Evolutionary conservation across 139 green algal genomes (phyloP).

Genomic region (Chlamydomonas eustigma): DNA sequence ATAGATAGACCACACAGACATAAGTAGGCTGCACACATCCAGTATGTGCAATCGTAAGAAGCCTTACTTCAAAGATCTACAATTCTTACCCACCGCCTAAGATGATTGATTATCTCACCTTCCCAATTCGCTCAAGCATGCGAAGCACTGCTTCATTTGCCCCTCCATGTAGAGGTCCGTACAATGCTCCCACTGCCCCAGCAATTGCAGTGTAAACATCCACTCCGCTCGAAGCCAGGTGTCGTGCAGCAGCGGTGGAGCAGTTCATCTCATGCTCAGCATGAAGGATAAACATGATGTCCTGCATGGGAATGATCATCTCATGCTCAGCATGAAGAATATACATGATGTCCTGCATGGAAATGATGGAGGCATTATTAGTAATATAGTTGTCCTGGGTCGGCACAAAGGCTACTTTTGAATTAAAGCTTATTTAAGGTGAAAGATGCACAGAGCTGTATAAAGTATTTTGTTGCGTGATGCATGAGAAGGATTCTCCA

Average conservation of each 20-base stretch:
- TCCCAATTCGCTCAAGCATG: conserved; percentile 95
- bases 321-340: conserved; percentile 97
- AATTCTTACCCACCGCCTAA: no score
- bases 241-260: conserved; percentile 43
- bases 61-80: not conserved
- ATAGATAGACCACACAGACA: no score
- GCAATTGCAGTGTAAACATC: conserved; percentile 95
- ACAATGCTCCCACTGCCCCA: conserved; percentile 92
- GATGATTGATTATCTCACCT: no score
- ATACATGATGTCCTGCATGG: conserved; percentile 88
- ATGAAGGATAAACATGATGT: conserved; percentile 97
- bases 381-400: no score
- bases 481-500: no score
- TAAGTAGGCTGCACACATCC: not conserved
- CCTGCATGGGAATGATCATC: conserved; percentile 86
- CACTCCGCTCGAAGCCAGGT: conserved; percentile 65
- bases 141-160: conserved; percentile 97
- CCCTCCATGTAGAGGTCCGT: conserved; percentile 95
- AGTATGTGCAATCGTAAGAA: not conserved
- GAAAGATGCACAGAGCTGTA: no score
- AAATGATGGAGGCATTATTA: no score
- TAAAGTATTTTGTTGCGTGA: no score
- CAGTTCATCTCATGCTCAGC: conserved; percentile 99
- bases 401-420: no score
- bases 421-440: no score